These are phyloP conservation scores for Hericium alpestre DNA, from an alignment of 768 basidiomycete species.

Conservation along the genomic window DNA sequence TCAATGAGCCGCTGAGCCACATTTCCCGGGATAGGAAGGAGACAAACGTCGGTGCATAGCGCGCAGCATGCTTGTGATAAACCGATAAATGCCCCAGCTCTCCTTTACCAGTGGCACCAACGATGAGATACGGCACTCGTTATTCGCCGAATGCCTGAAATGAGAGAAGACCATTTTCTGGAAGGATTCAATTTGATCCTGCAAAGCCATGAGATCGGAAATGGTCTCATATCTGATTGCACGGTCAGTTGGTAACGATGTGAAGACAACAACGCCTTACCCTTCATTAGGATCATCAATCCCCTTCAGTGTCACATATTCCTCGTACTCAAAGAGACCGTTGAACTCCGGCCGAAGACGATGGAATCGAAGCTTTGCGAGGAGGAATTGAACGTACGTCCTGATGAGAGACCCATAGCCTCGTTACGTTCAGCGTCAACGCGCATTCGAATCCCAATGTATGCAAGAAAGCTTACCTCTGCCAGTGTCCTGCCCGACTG, in stretches of 20 bases:
- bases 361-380: conserved; percentile 94
- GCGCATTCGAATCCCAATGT: neutral
- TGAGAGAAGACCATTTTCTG: conserved; percentile 96
- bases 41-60: conserved; percentile 87
- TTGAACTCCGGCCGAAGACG: conserved; percentile 95
- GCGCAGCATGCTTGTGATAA: conserved; percentile 97
- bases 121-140: conserved; percentile 94
- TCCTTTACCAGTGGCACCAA: conserved; percentile 97
- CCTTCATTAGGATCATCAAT: conserved; percentile 99
- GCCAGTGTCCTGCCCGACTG: conserved; percentile 67
- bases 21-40: neutral
- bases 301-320: conserved; percentile 93
- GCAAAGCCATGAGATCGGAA: conserved; percentile 90
- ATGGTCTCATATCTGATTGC: conserved; percentile 80
- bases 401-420: conserved; percentile 90
- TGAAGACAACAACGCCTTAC: conserved; percentile 32
- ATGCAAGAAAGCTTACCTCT: conserved; percentile 40
- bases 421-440: conserved; percentile 20
- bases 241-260: conserved; percentile 1
- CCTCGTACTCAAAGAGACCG: conserved; percentile 97
- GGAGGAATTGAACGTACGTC: conserved; percentile 91
- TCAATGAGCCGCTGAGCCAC: conserved; percentile 1
- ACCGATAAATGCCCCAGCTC: conserved; percentile 97
- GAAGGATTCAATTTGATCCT: conserved; percentile 98
- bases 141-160: conserved; percentile 84